These are phyloP conservation scores for Pyrenopolyporus hunteri DNA, from an alignment of 495 filamentous ascomycete species.

Conservation along the genomic window DNA sequence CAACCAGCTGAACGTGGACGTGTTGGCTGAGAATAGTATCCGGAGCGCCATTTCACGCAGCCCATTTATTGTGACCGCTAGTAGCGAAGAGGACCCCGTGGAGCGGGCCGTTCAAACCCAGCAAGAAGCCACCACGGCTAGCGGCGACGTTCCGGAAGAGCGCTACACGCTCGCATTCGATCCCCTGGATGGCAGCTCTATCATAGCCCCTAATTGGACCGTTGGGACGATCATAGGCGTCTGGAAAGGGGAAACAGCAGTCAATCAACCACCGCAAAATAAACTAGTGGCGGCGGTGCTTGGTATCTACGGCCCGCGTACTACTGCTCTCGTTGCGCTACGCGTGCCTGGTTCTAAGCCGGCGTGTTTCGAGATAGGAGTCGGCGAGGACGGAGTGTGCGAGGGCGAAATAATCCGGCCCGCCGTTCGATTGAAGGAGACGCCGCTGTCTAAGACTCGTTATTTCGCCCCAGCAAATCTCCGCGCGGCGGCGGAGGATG, in stretches of 20 bases:
- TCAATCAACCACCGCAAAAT: slow-evolving; percentile 43
- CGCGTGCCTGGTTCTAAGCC: slow-evolving; percentile 43
- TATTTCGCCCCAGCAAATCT: slow-evolving; percentile 64
- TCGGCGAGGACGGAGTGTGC: slow-evolving; percentile 29
- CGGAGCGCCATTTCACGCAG: slow-evolving; percentile 49
- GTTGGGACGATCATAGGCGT: slow-evolving; percentile 60
- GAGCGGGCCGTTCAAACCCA: slow-evolving; percentile 37
- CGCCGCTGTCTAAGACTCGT: slow-evolving; percentile 44
- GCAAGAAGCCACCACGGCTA: not conserved
- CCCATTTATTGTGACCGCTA: slow-evolving; percentile 51
- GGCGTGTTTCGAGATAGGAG: slow-evolving; percentile 51
- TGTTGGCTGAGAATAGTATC: slow-evolving; percentile 54
- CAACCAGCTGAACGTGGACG: slow-evolving; percentile 62
- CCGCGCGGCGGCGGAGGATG: slow-evolving; percentile 51
- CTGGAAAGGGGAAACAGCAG: slow-evolving; percentile 54
- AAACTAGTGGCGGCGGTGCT: slow-evolving; percentile 55
- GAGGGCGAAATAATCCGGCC: slow-evolving; percentile 47
- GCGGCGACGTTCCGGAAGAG: slow-evolving; percentile 37
- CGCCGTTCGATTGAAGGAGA: slow-evolving; percentile 33
- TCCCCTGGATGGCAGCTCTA: slow-evolving; percentile 60
- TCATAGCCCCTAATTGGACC: slow-evolving; percentile 60
- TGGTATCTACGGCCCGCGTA: slow-evolving; percentile 59
- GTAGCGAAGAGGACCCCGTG: slow-evolving; percentile 60
- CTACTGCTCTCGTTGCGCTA: slow-evolving; percentile 55
- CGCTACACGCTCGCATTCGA: slow-evolving; percentile 63